Evolutionary conservation across 176 grass and related monocot species (phyloP).

Genomic region (Dendrocalamus sinicus): DNA sequence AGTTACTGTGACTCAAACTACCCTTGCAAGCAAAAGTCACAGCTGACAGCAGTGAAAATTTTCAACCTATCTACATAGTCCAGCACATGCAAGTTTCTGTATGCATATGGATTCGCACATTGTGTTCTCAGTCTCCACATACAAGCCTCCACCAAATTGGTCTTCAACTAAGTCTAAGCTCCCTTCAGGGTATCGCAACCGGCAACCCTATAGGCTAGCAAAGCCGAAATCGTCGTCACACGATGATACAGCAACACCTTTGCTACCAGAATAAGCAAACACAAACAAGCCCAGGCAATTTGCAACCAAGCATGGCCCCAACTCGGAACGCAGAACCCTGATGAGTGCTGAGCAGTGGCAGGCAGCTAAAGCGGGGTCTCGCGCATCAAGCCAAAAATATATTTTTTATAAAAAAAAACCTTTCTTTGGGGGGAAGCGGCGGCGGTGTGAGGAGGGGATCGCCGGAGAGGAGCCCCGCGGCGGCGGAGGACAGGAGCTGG

Average conservation of each 20-base stretch:
- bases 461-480: slow-evolving; percentile 21
- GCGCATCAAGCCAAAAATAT: too few species aligned
- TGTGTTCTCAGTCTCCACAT: neutral
- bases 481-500: slow-evolving; percentile 12
- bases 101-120: neutral
- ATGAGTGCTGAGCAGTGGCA: neutral
- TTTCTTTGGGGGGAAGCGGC: neutral
- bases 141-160: neutral
- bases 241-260: neutral
- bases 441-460: slow-evolving; percentile 12
- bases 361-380: neutral
- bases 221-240: neutral
- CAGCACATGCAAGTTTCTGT: neutral
- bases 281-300: neutral
- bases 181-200: neutral
- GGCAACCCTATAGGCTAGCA: neutral
- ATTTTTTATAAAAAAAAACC: neutral
- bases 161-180: neutral
- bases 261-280: neutral
- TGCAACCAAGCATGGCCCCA: neutral
- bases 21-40: neutral
- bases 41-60: neutral
- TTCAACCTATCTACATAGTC: neutral
- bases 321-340: neutral
- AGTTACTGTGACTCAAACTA: neutral